Conservation (phyloP, 257 asterid genomes). For the Anisodus tanguticus region DNA sequence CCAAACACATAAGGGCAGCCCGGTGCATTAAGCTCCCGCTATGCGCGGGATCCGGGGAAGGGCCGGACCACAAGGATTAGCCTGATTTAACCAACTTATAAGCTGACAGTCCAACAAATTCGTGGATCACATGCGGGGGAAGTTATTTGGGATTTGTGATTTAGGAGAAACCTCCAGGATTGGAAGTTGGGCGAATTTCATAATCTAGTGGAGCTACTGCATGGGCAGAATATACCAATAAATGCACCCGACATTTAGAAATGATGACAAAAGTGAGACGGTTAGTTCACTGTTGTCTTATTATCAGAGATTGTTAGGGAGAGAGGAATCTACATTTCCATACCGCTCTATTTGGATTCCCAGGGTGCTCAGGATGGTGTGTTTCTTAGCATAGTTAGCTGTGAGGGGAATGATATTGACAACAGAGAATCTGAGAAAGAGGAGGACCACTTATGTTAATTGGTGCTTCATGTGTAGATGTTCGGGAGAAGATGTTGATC, state of each 20-base stretch:
- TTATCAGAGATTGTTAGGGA: neutral
- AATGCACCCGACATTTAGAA: neutral
- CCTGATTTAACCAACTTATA: slow-evolving; percentile 7
- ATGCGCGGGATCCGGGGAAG: too few relatives aligned
- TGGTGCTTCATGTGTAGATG: neutral
- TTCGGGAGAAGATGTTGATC: neutral
- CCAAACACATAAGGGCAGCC: neutral
- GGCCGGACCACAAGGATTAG: neutral
- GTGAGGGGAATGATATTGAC: neutral
- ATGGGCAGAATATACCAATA: neutral
- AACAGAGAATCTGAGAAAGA: neutral
- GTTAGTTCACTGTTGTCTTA: neutral
- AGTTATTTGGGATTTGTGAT: neutral
- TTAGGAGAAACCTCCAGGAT: neutral
- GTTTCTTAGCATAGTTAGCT: slow-evolving; percentile 5
- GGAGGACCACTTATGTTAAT: neutral
- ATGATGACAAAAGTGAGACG: neutral
- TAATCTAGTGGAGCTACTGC: neutral
- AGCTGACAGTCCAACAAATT: neutral
- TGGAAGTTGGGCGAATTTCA: neutral
- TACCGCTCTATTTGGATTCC: neutral
- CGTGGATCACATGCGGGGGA: neutral
- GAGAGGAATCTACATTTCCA: neutral
- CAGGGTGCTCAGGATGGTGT: neutral
- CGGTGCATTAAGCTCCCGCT: too few relatives aligned